Evolutionary conservation across 2,329 filamentous ascomycete genomes (phyloP).

Genomic region (Aspergillus pseudonomiae): DNA sequence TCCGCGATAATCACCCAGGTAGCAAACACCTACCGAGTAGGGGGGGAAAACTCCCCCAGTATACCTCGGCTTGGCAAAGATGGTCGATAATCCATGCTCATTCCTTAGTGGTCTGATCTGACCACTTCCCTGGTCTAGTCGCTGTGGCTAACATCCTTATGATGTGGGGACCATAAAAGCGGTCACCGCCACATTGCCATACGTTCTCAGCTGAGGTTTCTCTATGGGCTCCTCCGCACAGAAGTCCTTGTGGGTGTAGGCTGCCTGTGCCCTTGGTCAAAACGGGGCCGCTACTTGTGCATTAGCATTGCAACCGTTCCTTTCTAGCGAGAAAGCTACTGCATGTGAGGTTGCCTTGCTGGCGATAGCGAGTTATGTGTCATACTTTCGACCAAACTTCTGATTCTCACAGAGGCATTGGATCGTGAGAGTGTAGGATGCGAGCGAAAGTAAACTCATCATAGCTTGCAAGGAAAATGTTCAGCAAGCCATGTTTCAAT

Average conservation of each 20-base stretch:
- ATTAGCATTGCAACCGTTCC: constrained; percentile 20
- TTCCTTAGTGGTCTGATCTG: not conserved
- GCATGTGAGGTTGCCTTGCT: constrained; percentile 24
- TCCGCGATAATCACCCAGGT: not conserved
- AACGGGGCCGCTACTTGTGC: constrained; percentile 16
- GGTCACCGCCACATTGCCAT: constrained; percentile 8
- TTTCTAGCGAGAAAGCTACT: constrained; percentile 16
- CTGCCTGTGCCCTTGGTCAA: constrained; percentile 3
- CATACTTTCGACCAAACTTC: constrained; percentile 12
- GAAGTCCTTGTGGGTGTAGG: not conserved
- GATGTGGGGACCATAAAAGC: not conserved
- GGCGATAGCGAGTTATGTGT: constrained; percentile 20
- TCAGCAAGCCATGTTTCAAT: not conserved
- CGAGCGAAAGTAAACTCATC: not conserved
- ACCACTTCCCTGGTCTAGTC: not conserved
- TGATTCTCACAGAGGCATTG: constrained; percentile 4
- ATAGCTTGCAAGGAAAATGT: not conserved
- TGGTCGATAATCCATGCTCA: not conserved
- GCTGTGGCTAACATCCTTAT: constrained; percentile 3
- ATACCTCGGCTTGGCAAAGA: not conserved
- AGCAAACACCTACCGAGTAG: not conserved
- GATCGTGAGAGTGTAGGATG: not conserved
- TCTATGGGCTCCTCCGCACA: not conserved
- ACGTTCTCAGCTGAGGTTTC: constrained; percentile 1
- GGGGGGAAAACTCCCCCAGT: not conserved